A percentile compares a stretch with the other conserved stretches of the same genome.
Evolutionary conservation across 139 green algal species (phyloP).

Genomic region (Nannochloris sp.): DNA sequence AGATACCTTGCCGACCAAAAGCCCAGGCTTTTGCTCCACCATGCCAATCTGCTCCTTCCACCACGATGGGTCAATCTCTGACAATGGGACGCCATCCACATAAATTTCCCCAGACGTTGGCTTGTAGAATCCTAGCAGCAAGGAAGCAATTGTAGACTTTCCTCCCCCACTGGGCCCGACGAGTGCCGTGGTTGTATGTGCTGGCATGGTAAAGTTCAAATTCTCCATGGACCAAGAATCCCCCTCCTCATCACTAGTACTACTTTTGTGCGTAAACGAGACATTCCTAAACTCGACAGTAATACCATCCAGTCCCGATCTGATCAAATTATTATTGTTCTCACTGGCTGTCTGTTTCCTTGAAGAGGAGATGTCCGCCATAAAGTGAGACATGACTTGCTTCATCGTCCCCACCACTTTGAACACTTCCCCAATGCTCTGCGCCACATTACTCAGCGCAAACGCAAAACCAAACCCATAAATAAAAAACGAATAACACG

Average conservation of each 20-base stretch:
- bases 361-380: neutral
- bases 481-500: slow-evolving; percentile 28
- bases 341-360: too few species aligned
- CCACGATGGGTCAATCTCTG: slow-evolving; percentile 43
- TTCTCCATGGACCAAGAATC: slow-evolving; percentile 13
- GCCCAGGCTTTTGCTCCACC: slow-evolving; percentile 44
- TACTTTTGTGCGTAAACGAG: slow-evolving; percentile 16
- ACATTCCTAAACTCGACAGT: slow-evolving; percentile 17
- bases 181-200: slow-evolving; percentile 47
- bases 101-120: slow-evolving; percentile 37
- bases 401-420: slow-evolving; percentile 7
- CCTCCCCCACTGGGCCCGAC: slow-evolving; percentile 65
- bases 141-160: slow-evolving; percentile 80
- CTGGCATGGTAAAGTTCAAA: slow-evolving; percentile 30
- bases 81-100: slow-evolving; percentile 74
- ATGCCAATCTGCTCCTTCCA: slow-evolving; percentile 45
- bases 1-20: slow-evolving; percentile 40
- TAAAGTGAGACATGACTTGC: slow-evolving; percentile 5
- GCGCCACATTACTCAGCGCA: slow-evolving; percentile 21
- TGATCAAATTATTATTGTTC: neutral
- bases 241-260: neutral
- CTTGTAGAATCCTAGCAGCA: slow-evolving; percentile 90
- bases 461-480: slow-evolving; percentile 19
- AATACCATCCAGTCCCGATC: slow-evolving; percentile 5
- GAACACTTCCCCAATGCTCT: slow-evolving; percentile 10